These are phyloP conservation scores for Colletotrichum eleusines DNA, from an alignment of 2,329 filamentous ascomycete genomes.

Conservation along the genomic window DNA sequence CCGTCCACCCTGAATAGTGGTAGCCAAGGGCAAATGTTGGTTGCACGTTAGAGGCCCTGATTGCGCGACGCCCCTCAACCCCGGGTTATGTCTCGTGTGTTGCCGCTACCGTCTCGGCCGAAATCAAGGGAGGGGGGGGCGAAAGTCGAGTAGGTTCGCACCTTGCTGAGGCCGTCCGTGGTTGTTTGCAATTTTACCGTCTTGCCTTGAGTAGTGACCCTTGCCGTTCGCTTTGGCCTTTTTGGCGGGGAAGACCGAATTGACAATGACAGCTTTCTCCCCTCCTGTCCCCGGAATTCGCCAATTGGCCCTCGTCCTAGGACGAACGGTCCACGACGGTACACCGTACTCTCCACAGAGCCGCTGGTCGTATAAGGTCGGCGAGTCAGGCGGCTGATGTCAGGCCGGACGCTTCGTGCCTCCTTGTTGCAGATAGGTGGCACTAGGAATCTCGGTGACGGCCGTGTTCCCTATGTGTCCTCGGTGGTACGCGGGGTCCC, in stretches of 20 bases:
- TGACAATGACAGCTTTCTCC: conserved; percentile 8
- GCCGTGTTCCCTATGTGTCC: conserved; percentile 4
- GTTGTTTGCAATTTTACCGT: conserved; percentile 12
- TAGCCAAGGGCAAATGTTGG: conserved; percentile 11
- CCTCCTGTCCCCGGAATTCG: conserved; percentile 7
- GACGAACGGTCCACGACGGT: conserved; percentile 26
- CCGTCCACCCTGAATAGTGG: conserved; percentile 16
- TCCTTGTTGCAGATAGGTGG: conserved; percentile 6
- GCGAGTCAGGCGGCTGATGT: conserved; percentile 38
- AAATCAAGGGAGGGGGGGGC: conserved; percentile 6
- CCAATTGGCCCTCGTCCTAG: conserved; percentile 26
- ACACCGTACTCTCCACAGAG: neutral
- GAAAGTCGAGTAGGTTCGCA: neutral
- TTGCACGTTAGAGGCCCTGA: conserved; percentile 7
- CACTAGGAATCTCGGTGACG: conserved; percentile 13
- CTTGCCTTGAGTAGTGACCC: conserved; percentile 18
- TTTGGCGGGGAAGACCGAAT: conserved; percentile 16
- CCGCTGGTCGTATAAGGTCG: conserved; percentile 24
- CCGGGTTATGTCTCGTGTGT: conserved; percentile 27
- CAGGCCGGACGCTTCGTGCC: neutral
- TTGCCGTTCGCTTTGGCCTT: conserved; percentile 30
- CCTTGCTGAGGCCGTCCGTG: conserved; percentile 15
- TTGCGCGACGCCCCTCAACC: neutral
- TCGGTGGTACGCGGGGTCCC: neutral
- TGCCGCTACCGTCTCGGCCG: conserved; percentile 15